Evolutionary conservation across 345 rosid species (phyloP), one percentile per base, ranked within the genome.

Genomic region (Sapria himalayana): DNA sequence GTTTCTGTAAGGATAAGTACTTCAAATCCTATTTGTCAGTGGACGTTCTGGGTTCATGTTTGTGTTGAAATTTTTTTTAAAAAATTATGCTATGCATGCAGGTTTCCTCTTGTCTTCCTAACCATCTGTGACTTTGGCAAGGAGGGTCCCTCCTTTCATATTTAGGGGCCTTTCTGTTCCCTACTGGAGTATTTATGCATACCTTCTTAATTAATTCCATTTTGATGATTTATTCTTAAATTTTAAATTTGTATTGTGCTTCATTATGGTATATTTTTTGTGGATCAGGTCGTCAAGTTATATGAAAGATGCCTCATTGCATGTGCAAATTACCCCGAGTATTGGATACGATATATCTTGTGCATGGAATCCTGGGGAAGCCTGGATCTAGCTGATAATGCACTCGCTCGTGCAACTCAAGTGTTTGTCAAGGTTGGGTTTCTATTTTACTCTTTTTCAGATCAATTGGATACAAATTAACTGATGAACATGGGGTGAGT

Each of bases 281-380:
- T 45, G 50, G 45, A 36, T 44, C 50, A 84, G 99, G 93, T 80
- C 56, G 79, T 80, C 50, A 91, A 80, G 69, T 50, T 84, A 47
- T 91, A 77, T 61, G 99, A 91, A 69, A 77, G 95, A 53, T 91
- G 95, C 62, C 54, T 91, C 16, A 70, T 91, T 55, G 92, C 99
- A 10, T 91, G 99, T 52, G 95, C 99, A 23, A 91, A 68, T 58
- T 91, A 91, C 65, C 74, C 95, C 0, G 93, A 77, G 40, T 84
- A 77, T 48, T 91, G 99, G 99, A 69, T 77, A 39, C 71, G 92
- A 6, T 91, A 91, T 61, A 60, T 74, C 41, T 60, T 77, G 63
- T 62, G 78, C 67, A 80, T 84, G 99, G 70, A 73, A 64, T 64
- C 61, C 43, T 69, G 61, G 52, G 81, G 77, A 57, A 84, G 74